Evolutionary conservation across 2,329 filamentous ascomycete species (phyloP).

Genomic region (Scedosporium boydii): DNA sequence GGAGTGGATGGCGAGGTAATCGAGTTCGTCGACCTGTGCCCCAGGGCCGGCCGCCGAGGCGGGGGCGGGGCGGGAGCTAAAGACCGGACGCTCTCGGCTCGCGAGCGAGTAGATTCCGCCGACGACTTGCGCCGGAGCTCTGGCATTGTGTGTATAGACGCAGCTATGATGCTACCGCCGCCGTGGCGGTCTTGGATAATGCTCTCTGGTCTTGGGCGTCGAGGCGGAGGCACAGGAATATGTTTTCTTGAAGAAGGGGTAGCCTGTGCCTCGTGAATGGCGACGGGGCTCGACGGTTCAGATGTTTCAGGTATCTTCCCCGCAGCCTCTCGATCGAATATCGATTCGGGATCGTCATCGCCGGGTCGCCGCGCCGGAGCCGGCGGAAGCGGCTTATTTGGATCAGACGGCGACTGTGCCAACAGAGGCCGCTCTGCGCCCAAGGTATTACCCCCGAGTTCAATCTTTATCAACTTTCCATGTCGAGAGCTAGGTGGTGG

Average conservation of each 20-base stretch:
- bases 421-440: neutral
- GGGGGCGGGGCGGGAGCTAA: constrained; percentile 44
- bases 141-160: neutral
- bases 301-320: constrained; percentile 39
- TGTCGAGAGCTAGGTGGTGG: constrained; percentile 66
- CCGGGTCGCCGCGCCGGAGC: constrained; percentile 35
- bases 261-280: constrained; percentile 16
- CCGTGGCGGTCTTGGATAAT: constrained; percentile 10
- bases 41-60: constrained; percentile 34
- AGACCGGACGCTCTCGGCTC: constrained; percentile 34
- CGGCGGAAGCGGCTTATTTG: constrained; percentile 54
- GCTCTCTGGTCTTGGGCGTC: constrained; percentile 19
- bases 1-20: constrained; percentile 9
- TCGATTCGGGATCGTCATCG: constrained; percentile 39
- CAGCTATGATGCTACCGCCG: constrained; percentile 15
- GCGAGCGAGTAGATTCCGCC: constrained; percentile 36
- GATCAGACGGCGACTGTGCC: constrained; percentile 26
- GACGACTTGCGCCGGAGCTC: constrained; percentile 37
- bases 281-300: constrained; percentile 29
- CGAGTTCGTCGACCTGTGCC: constrained; percentile 20
- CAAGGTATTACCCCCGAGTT: constrained; percentile 26
- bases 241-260: constrained; percentile 22
- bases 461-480: constrained; percentile 59
- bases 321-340: constrained; percentile 44
- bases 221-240: constrained; percentile 41